A percentile compares a stretch with the other conserved stretches of the same genome.
These are phyloP conservation scores for Olyra latifolia DNA, from an alignment of 176 grass and related monocot species.

Conservation along the genomic window DNA sequence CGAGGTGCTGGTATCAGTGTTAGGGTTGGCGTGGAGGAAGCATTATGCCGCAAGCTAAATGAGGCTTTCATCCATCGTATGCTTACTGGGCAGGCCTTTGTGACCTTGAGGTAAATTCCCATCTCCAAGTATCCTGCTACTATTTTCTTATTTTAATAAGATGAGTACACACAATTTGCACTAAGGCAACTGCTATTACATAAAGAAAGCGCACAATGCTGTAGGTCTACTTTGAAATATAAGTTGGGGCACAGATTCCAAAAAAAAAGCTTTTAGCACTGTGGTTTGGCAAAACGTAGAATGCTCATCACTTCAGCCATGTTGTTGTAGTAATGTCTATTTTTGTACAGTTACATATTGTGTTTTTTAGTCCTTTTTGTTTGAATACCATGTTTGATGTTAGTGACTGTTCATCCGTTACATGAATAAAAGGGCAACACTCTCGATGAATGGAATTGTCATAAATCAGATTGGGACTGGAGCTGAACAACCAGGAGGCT, in stretches of 20 bases:
- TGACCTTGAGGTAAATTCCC: conserved; percentile 67
- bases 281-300: neutral
- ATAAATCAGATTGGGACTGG: conserved; percentile 55
- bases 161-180: neutral
- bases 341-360: neutral
- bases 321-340: neutral
- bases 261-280: neutral
- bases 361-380: neutral
- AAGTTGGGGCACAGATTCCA: neutral
- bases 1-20: conserved; percentile 65
- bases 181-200: neutral
- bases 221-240: neutral
- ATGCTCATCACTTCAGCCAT: neutral
- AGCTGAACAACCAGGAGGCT: conserved; percentile 60
- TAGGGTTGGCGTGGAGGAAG: conserved; percentile 65
- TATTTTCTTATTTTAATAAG: neutral
- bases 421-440: conserved; percentile 60
- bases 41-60: conserved; percentile 63
- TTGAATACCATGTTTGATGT: neutral
- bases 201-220: neutral
- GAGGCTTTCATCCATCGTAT: conserved; percentile 86
- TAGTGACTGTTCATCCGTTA: neutral
- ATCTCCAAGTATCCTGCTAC: neutral
- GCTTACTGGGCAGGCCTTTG: conserved; percentile 79
- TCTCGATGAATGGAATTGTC: conserved; percentile 61